Base-by-base conservation (phyloP, 495 filamentous ascomycete species). In the Penicillium arizonense region DNA sequence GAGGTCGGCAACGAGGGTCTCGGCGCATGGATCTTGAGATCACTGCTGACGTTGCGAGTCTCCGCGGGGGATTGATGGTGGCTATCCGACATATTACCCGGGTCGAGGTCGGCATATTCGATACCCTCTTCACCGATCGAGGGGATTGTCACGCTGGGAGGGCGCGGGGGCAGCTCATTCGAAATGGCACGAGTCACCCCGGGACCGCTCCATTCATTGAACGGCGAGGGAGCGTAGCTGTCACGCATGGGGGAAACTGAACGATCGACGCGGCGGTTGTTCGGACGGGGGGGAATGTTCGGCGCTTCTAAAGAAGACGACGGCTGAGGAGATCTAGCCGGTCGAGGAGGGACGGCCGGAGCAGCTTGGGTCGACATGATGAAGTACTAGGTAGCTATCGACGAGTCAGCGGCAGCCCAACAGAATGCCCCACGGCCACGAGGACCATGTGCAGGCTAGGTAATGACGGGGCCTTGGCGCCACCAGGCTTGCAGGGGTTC, bases 11-110 rank as follows among this genome's bases (percentile, higher is more conserved):
- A 76, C 3, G 90, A 92, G 5, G 92, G 90, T 71, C 86, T 95
- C n/a, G 92, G 92, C 44, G 91, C 90, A 72, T 95, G 85, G 24
- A 97, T 82, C 67, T 93, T 87, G 53, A 97, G 72, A 64, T 96
- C 89, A 49, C 82, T 83, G 58, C 81, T 85, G 41, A 96, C 77
- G 57, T 87, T 91, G 57, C 88, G 85, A 33, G 86, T 91, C 63
- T 94, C 85, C 52, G 85, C 59, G 5, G 76, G 73, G 38, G 68
- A 67, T 47, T 75, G 59, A 14, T 80, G 75, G 20, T 82, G 68
- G 37, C 55, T 58, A 34, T 70, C 62, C 12, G 67, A 57, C 37
- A 61, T 36, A 47, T 70, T 69, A 10, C 70, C 62, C 30, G 81
- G 70, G 50, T 77, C 60, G 45, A 90, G 65, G 48, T 79, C 82